Evolutionary conservation across 768 basidiomycete species (phyloP).

Genomic region (Fistulinella prunicolor): DNA sequence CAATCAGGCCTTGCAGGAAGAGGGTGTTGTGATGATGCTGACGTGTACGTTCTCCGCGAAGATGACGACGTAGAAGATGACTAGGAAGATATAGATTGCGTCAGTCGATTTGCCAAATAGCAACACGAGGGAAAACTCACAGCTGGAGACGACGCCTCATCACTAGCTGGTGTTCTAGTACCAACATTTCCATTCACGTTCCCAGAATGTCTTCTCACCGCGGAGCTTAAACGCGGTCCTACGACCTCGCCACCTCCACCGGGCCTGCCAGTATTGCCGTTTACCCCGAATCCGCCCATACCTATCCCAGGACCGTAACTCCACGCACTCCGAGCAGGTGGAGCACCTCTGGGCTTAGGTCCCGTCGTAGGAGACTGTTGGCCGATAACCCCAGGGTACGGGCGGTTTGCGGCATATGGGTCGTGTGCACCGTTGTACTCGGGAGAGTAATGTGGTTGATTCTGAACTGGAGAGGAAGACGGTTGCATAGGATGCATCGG

Average conservation of each 20-base stretch:
- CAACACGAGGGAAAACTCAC: conserved; percentile 46
- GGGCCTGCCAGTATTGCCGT: conserved; percentile 24
- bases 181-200: conserved; percentile 52
- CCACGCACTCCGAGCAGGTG: conserved; percentile 55
- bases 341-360: conserved; percentile 32
- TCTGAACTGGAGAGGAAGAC: conserved; percentile 25
- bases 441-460: conserved; percentile 25
- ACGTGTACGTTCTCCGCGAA: conserved; percentile 73
- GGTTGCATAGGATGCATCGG: conserved; percentile 27
- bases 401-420: conserved; percentile 18
- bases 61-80: conserved; percentile 82
- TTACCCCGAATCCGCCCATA: conserved; percentile 41
- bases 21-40: conserved; percentile 71
- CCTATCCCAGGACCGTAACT: conserved; percentile 66
- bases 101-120: conserved; percentile 7
- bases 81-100: conserved; percentile 36
- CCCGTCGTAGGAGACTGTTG: conserved; percentile 30
- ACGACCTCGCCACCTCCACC: conserved; percentile 44
- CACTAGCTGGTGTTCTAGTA: conserved; percentile 59
- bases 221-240: conserved; percentile 61
- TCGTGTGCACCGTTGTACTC: conserved; percentile 31
- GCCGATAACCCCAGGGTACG: conserved; percentile 30
- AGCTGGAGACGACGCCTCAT: conserved; percentile 74
- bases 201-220: conserved; percentile 46
- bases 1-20: conserved; percentile 84